phyloP scores from a whole-genome alignment of 164 flowering plant species.

The Vitis riparia region DNA sequence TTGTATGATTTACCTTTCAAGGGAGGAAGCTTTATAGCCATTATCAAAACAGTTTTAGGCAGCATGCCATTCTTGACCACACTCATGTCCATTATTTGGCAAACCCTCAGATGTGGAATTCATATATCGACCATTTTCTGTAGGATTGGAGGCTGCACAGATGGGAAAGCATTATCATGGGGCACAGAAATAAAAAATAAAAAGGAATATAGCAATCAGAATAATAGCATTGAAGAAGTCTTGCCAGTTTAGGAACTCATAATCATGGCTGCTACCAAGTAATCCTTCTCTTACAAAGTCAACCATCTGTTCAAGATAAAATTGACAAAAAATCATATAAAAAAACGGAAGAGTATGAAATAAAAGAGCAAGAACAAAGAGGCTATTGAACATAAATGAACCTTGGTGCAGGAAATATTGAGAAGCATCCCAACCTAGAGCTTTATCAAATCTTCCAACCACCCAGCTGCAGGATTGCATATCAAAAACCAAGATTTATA shows the following conservation, averaged over 20 bases:
- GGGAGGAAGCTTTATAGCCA: constrained; percentile 86
- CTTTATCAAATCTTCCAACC: no score
- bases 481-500: no score
- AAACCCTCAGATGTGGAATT: constrained; percentile 90
- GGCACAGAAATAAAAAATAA: not conserved
- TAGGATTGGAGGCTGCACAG: constrained; percentile 87
- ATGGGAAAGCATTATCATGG: constrained; percentile 12
- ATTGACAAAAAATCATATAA: no score
- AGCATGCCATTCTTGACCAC: constrained; percentile 94
- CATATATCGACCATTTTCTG: constrained; percentile 91
- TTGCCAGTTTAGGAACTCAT: constrained; percentile 70
- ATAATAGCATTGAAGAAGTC: constrained; percentile 19
- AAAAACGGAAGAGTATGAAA: no score
- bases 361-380: no score
- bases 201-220: constrained; percentile 3
- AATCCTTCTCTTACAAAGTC: constrained; percentile 99
- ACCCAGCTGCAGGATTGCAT: no score
- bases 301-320: constrained; percentile 72
- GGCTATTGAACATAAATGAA: no score
- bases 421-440: no score
- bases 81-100: constrained; percentile 95
- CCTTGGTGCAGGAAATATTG: no score
- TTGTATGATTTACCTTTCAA: constrained; percentile 80
- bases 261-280: constrained; percentile 96
- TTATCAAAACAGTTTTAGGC: constrained; percentile 91